A percentile compares a stretch with the other conserved stretches of the same genome.
phyloP scores from a whole-genome alignment of 2,329 filamentous ascomycete genomes.

The Pseudogymnoascus sp. region DNA sequence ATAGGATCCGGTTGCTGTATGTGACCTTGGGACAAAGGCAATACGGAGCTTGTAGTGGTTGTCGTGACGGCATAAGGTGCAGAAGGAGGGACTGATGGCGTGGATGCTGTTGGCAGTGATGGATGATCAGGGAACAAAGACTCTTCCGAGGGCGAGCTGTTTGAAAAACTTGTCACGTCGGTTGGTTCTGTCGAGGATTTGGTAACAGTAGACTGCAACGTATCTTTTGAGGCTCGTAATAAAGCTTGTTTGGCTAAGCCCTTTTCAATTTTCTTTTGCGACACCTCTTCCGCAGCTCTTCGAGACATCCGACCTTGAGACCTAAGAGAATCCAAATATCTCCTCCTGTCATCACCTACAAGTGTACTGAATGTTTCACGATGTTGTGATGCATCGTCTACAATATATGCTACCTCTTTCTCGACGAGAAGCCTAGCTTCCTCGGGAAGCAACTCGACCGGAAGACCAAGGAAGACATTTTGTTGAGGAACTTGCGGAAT shows the following conservation, averaged over 20 bases:
- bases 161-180: conserved; percentile 1
- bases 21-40: conserved; percentile 24
- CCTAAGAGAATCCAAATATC: conserved; percentile 54
- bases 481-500: conserved; percentile 90
- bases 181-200: not conserved
- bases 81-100: conserved; percentile 1
- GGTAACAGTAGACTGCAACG: conserved; percentile 4
- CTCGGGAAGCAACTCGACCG: conserved; percentile 83
- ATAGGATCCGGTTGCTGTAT: conserved; percentile 27
- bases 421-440: conserved; percentile 78
- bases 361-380: conserved; percentile 44
- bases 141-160: not conserved
- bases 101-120: not conserved
- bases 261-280: conserved; percentile 20
- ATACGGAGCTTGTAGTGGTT: conserved; percentile 37
- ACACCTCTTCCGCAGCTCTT: conserved; percentile 29
- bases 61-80: conserved; percentile 33
- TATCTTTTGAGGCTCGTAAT: conserved; percentile 17
- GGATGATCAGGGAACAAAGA: not conserved
- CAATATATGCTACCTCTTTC: conserved; percentile 67
- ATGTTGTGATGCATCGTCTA: conserved; percentile 73
- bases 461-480: conserved; percentile 85
- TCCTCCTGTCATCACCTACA: conserved; percentile 46
- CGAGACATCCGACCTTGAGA: conserved; percentile 39
- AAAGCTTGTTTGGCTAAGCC: conserved; percentile 23